A percentile compares a stretch with the other conserved stretches of the same genome.
Evolutionary conservation across 2,329 filamentous ascomycete species (phyloP).

Genomic region (Alternaria angustiovoidea): DNA sequence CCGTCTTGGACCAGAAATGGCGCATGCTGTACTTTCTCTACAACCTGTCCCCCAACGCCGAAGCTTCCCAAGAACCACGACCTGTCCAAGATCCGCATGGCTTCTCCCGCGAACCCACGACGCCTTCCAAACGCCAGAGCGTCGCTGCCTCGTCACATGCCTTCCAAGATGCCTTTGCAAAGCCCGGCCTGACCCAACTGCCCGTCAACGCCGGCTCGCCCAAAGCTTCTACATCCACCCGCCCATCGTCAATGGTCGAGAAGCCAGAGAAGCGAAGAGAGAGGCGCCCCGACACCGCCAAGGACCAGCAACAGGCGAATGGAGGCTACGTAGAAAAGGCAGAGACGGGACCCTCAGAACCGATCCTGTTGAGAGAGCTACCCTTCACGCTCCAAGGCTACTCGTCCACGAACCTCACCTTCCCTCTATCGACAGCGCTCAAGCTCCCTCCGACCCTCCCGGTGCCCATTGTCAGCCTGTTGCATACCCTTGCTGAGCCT

Average conservation of each 20-base stretch:
- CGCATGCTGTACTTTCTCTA: conserved; percentile 92
- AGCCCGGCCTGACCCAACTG: conserved; percentile 54
- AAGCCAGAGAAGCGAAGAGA: conserved; percentile 40
- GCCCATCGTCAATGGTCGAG: conserved; percentile 27
- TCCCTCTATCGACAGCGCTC: conserved; percentile 72
- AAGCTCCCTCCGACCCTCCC: conserved; percentile 82
- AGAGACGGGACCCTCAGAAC: conserved; percentile 51
- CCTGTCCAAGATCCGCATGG: conserved; percentile 21
- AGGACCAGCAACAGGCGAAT: conserved; percentile 34
- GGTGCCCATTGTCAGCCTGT: conserved; percentile 81
- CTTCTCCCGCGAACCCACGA: conserved; percentile 33
- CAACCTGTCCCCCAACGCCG: conserved; percentile 72
- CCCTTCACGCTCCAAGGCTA: conserved; percentile 93
- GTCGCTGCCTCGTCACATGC: conserved; percentile 22
- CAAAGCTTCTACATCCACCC: conserved; percentile 30
- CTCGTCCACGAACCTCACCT: conserved; percentile 84
- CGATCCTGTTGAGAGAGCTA: conserved; percentile 69
- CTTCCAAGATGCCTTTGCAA: conserved; percentile 59
- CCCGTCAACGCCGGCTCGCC: conserved; percentile 45
- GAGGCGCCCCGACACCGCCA: conserved; percentile 33
- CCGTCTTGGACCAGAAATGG: conserved; percentile 95
- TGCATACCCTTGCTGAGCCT: conserved; percentile 91
- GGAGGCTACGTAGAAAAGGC: conserved; percentile 15
- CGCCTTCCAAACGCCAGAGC: conserved; percentile 40
- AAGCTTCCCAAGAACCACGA: conserved; percentile 12